Evolutionary conservation across 345 rosid genomes (phyloP).

Genomic region (Rhodomyrtus tomentosa): DNA sequence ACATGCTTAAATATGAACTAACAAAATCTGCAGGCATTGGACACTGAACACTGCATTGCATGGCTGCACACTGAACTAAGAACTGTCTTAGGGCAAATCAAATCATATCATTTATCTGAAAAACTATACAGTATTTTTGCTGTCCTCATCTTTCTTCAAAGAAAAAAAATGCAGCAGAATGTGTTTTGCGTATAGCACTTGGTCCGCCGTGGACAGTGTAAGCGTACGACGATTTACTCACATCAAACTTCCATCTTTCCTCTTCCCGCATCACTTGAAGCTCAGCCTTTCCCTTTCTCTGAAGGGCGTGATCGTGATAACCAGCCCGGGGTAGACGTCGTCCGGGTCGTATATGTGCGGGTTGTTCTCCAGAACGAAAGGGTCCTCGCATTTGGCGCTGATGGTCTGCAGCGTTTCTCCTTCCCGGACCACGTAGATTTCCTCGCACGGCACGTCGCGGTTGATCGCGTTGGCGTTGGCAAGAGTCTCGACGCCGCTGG

Average conservation of each 20-base stretch:
- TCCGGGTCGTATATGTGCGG: slow-evolving; percentile 74
- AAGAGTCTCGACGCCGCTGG: neutral
- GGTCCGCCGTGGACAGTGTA: neutral
- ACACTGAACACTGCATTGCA: neutral
- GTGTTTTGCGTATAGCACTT: neutral
- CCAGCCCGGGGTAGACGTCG: slow-evolving; percentile 65
- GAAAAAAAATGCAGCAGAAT: neutral
- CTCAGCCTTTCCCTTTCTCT: neutral
- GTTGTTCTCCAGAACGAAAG: slow-evolving; percentile 58
- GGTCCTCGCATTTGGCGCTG: slow-evolving; percentile 68
- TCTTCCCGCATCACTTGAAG: neutral
- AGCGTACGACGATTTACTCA: neutral
- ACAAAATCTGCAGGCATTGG: neutral
- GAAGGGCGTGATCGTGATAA: slow-evolving; percentile 45
- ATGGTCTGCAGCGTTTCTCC: slow-evolving; percentile 65
- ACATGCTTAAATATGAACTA: neutral
- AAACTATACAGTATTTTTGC: neutral
- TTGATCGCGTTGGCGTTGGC: neutral
- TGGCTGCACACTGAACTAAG: neutral
- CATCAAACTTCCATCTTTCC: neutral
- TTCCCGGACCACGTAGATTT: slow-evolving; percentile 48
- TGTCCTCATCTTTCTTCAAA: neutral
- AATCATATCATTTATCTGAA: neutral
- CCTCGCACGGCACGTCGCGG: slow-evolving; percentile 30
- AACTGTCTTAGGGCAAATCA: neutral